Percentiles rank a stretch among this genome's conserved stretches.
Evolutionary conservation across 129 eudicot species (phyloP).

Genomic region (Centaurea solstitialis): DNA sequence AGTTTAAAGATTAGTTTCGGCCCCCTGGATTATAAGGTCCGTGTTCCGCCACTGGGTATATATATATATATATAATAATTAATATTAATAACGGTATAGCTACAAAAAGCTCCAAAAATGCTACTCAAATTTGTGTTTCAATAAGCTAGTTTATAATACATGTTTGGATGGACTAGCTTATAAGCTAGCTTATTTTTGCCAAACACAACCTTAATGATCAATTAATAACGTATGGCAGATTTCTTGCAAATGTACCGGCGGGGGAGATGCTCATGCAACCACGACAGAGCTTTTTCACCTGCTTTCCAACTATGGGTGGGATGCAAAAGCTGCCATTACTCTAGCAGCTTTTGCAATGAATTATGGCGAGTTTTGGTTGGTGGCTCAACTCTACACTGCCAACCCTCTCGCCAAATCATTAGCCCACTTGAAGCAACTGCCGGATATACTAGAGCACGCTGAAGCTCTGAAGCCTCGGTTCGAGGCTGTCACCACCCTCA

Average conservation of each 20-base stretch:
- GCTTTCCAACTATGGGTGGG: conserved; percentile 62
- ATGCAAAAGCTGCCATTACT: conserved; percentile 65
- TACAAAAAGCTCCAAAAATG: no score
- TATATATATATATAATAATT: no score
- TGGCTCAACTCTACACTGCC: conserved; percentile 57
- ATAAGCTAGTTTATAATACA: no score
- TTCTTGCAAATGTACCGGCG: conserved; percentile 59
- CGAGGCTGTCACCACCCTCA: conserved; percentile 47
- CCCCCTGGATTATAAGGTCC: no score
- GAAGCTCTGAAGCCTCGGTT: conserved; percentile 52
- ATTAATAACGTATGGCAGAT: conserved; percentile 35
- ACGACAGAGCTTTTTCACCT: conserved; percentile 50
- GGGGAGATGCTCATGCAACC: conserved; percentile 62
- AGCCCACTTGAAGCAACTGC: conserved; percentile 62
- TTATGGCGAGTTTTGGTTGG: conserved; percentile 70
- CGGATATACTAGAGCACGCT: conserved; percentile 42
- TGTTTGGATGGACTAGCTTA: no score
- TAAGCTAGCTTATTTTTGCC: no score
- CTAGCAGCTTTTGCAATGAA: conserved; percentile 65
- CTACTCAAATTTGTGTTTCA: no score
- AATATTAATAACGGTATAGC: no score
- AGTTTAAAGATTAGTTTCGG: no score
- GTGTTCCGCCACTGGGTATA: no score
- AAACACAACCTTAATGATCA: no score
- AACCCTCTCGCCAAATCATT: conserved; percentile 70